A percentile compares a stretch with the other conserved stretches of the same genome.
Evolutionary conservation across 2,329 filamentous ascomycete species (phyloP).

Genomic region (Dendryphion nanum): DNA sequence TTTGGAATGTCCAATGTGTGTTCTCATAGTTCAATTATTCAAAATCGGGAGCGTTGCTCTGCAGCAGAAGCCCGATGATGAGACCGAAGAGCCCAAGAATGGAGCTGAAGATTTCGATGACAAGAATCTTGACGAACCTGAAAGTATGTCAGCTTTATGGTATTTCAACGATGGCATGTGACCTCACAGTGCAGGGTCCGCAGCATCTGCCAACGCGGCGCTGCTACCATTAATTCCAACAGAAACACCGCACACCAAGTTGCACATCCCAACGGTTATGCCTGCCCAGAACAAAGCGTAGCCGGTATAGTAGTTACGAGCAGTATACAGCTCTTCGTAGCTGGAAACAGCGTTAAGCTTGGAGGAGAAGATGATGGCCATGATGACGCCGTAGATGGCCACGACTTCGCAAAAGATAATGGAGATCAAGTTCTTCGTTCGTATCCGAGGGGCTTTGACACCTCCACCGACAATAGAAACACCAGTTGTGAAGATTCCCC

Average conservation of each 20-base stretch:
- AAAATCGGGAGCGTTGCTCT: constrained; percentile 79
- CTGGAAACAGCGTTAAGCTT: constrained; percentile 72
- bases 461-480: constrained; percentile 96
- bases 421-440: constrained; percentile 98
- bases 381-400: constrained; percentile 99
- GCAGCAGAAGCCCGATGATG: constrained; percentile 88
- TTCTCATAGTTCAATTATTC: too few relatives aligned
- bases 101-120: constrained; percentile 99
- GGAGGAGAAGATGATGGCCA: constrained; percentile 96
- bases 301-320: constrained; percentile 86
- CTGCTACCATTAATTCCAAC: constrained; percentile 98
- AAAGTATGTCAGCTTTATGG: constrained; percentile 8
- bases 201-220: constrained; percentile 92
- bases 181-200: constrained; percentile 81
- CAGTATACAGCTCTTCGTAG: constrained; percentile 66
- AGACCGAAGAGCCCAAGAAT: constrained; percentile 94
- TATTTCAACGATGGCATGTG: not conserved
- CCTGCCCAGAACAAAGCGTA: constrained; percentile 96
- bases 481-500: constrained; percentile 98
- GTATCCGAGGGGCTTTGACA: constrained; percentile 94
- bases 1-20: too few relatives aligned
- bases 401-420: constrained; percentile 99
- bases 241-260: constrained; percentile 90
- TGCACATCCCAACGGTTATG: constrained; percentile 91
- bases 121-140: constrained; percentile 98